Base-by-base conservation (phyloP, 2,329 filamentous ascomycete genomes). In the Ophioceras dolichostomum region DNA sequence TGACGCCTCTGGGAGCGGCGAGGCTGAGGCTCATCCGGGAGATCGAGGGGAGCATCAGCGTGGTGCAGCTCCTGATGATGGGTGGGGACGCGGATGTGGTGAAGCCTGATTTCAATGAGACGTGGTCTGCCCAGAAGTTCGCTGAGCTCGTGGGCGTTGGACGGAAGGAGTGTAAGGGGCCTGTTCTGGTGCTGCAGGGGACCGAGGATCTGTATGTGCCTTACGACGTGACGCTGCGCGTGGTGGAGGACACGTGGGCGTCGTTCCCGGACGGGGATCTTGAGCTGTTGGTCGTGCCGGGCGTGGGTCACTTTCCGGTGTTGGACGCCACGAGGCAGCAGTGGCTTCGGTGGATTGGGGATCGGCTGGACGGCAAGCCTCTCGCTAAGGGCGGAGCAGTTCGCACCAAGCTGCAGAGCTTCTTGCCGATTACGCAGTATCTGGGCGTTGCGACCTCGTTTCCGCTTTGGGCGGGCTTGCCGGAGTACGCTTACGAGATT, bases 131-230 rank as follows among this genome's bases (percentile, higher is more conserved):
- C 1, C 22, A 41, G 3, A 41, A 43, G 3, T 59, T 51, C 36
- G 41, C 43, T 1, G 42, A 49, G 14, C 32, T 55, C 1, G 45
- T 45, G 14, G 43, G 45, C 19, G 52, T 47, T 10, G 58, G 57
- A 2, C 47, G 52, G 2, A 52, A 48, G 27, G 44, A 52, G 5
- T 54, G 60, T 32, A 42, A 43, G 2, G 59, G 56, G 0, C 60
- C 58, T 4, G 39, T 64, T 43, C 45, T 62, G 0, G 54, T 63
- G 4, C 16, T 62, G 2, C 56, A 60, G 34, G 60, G 59, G 10
- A 48, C 45, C 3, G 39, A 30, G 1, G 53, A 58, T 19, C 14
- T 14, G 4, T 42, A 41, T 16, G 32, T 52, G 3, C 39, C 43
- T 0, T 43, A 43, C 17, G 2, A 24, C 6, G 7, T 46, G 3